Evolutionary conservation across 345 rosid genomes (phyloP).

Genomic region (Citrus medica): DNA sequence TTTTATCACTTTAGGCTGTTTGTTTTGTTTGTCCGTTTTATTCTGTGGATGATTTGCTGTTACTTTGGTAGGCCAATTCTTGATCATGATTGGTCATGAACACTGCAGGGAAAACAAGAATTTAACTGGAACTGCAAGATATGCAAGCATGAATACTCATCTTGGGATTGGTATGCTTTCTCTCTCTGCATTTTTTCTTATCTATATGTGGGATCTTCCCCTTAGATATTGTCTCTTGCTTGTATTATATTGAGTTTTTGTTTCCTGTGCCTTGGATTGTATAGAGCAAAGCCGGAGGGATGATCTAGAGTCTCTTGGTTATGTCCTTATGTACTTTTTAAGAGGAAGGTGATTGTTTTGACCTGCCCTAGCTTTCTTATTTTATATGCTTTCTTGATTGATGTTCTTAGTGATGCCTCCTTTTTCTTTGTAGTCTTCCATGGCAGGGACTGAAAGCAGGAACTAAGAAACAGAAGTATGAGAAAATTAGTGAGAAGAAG

Average conservation of each 20-base stretch:
- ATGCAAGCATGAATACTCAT: slow-evolving; percentile 99
- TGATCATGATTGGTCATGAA: background rate
- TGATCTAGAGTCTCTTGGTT: slow-evolving; percentile 97
- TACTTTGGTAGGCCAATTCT: background rate
- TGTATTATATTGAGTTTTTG: background rate
- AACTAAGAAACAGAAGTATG: slow-evolving; percentile 96
- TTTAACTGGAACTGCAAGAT: slow-evolving; percentile 98
- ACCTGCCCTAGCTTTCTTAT: background rate
- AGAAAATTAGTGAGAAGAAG: slow-evolving; percentile 96
- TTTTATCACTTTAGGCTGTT: background rate
- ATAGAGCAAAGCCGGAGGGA: slow-evolving; percentile 99
- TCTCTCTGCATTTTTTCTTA: background rate
- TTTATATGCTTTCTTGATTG: background rate
- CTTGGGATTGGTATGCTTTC: slow-evolving; percentile 80
- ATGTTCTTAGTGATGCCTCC: slow-evolving; percentile 16
- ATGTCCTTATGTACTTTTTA: slow-evolving; percentile 89
- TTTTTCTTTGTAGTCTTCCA: slow-evolving; percentile 64
- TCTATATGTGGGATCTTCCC: background rate
- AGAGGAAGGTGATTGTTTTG: slow-evolving; percentile 77
- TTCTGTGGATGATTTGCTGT: slow-evolving; percentile 1
- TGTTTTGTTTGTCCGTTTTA: background rate
- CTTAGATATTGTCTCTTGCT: background rate
- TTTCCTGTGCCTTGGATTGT: background rate
- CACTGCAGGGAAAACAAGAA: slow-evolving; percentile 85
- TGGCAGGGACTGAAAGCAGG: slow-evolving; percentile 99